Evolutionary conservation across 169 alveolate genomes (phyloP), one percentile per base, ranked within the genome.

Genomic region (Plasmodium sp.): DNA sequence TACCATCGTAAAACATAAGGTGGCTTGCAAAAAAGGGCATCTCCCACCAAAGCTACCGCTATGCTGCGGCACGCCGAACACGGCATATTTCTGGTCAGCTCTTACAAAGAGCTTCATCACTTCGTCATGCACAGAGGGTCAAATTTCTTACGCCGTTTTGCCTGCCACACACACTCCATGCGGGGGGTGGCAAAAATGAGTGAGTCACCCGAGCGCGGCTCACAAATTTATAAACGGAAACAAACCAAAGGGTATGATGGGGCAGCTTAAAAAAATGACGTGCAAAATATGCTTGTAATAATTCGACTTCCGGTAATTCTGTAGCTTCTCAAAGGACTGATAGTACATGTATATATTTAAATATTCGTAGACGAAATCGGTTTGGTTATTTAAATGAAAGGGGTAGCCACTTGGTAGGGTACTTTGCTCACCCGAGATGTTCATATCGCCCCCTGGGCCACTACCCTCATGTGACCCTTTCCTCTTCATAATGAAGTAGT

Each of bases 261-360:
- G 93, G 31, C 85, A 86, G 45, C 45, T 75, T 51, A 77, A 86
- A 77, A 86, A 86, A 75, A 86, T 86, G 67, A 56, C 71, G 39
- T 86, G 75, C 81, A 86, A 71, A 79, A 86, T 58, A 48, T 86
- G 80, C 72, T 86, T 86, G 85, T 86, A 86, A 75, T 86, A 77
- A 77, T 45, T 54, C 36, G 86, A 75, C 71, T 86, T 86, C 9
- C 67, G 79, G 31, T 86, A 86, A 33, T 77, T 71, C 77, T 86
- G 80, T 86, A 86, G 18, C 62, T 86, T 86, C 12, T 31, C 22
- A 77, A 71, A 86, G 18, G 93, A 86, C 34, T 75, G 82, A 27
- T 86, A 86, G 75, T 77, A 86, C 93, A 86, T 86, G 81, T 86
- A 86, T 75, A 86, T 86, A 75, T 86, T 86, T 86, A 86, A 75